Conservation (phyloP, 116 monocot genomes). For the Thalassia testudinum region DNA sequence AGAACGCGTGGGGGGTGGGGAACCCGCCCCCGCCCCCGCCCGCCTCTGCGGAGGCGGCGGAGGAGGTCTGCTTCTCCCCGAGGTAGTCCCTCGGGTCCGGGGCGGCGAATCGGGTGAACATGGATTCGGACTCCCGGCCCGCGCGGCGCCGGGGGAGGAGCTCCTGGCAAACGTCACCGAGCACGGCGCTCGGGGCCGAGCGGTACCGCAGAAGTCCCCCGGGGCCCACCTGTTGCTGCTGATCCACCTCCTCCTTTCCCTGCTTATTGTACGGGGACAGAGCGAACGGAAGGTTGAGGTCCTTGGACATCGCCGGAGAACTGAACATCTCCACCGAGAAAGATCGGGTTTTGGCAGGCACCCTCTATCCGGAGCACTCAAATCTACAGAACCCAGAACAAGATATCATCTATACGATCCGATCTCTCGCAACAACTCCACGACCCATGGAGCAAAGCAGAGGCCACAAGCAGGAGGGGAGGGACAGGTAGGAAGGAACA, state of each 20-base stretch:
- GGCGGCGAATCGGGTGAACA: constrained; percentile 34
- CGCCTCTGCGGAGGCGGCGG: constrained; percentile 3
- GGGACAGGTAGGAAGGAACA: no score
- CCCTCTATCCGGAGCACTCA: not conserved
- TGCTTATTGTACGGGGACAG: constrained; percentile 12
- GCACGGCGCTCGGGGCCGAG: constrained; percentile 57
- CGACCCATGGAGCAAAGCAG: not conserved
- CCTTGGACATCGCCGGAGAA: constrained; percentile 49
- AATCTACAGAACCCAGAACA: not conserved
- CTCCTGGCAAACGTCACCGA: constrained; percentile 57
- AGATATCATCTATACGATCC: not conserved
- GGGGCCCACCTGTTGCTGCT: constrained; percentile 19
- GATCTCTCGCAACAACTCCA: not conserved
- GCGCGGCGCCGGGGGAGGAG: constrained; percentile 33
- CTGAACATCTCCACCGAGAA: constrained; percentile 54
- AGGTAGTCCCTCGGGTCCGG: constrained; percentile 20
- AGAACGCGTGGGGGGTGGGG: constrained; percentile 36
- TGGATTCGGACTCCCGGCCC: constrained; percentile 35
- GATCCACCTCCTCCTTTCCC: constrained; percentile 34
- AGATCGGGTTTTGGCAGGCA: not conserved
- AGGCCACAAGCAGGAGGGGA: not conserved
- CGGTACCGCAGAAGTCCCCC: constrained; percentile 72
- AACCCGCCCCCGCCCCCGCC: not conserved
- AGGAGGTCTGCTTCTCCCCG: constrained; percentile 9
- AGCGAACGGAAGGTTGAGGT: constrained; percentile 52